These are phyloP conservation scores for Conticribra weissflogii DNA, from an alignment of 108 stramenopile species.

Conservation along the genomic window DNA sequence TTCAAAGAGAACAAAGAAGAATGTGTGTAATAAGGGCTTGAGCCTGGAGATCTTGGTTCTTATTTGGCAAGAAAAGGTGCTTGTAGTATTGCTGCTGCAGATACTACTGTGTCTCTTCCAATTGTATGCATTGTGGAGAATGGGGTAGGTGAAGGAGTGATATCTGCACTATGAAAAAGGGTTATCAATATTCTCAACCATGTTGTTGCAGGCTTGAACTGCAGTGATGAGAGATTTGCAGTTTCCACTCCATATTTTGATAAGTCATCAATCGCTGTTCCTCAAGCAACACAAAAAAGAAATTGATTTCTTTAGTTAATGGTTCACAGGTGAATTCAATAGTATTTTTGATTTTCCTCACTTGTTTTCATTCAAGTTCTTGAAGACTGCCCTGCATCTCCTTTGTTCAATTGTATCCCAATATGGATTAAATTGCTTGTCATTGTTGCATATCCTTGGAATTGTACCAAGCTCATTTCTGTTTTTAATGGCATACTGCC, in stretches of 20 bases:
- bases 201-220: slow-evolving; percentile 2
- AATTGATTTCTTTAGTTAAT: neutral
- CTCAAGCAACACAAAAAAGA: neutral
- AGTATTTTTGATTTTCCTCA: neutral
- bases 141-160: slow-evolving; percentile 20
- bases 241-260: slow-evolving; percentile 10
- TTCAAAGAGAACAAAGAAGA: neutral
- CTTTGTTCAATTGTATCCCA: slow-evolving; percentile 16
- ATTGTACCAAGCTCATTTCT: slow-evolving; percentile 8
- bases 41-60: slow-evolving; percentile 16
- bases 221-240: neutral
- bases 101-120: slow-evolving; percentile 16
- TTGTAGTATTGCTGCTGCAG: slow-evolving; percentile 8
- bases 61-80: slow-evolving; percentile 26
- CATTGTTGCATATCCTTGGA: slow-evolving; percentile 11
- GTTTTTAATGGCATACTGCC: slow-evolving; percentile 22
- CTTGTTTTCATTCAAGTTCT: slow-evolving; percentile 8
- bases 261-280: neutral
- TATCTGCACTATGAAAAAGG: slow-evolving; percentile 20
- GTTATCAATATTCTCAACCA: slow-evolving; percentile 9
- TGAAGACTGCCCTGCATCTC: neutral
- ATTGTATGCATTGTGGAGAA: slow-evolving; percentile 18
- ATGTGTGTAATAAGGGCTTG: slow-evolving; percentile 6
- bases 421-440: neutral
- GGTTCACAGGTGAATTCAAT: neutral